Evolutionary conservation across 495 filamentous ascomycete genomes (phyloP).

Genomic region (Trichoderma reesei): DNA sequence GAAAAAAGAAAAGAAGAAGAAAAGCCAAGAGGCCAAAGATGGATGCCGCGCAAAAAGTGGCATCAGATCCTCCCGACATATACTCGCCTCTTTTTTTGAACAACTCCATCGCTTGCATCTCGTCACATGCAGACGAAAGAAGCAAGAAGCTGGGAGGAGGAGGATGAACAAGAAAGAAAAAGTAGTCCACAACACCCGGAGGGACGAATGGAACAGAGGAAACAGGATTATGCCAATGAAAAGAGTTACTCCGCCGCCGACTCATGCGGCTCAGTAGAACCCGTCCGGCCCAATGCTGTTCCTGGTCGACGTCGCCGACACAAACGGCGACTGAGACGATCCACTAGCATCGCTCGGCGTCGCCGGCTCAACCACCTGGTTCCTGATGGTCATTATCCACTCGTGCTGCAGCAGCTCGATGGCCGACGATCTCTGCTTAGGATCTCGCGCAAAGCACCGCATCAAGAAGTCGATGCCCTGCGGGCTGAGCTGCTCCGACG

Average conservation of each 20-base stretch:
- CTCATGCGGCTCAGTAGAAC: slow-evolving; percentile 5
- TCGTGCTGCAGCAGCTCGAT: slow-evolving; percentile 90
- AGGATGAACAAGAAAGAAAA: background rate
- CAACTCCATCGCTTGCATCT: background rate
- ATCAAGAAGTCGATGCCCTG: slow-evolving; percentile 80
- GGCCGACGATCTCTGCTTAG: slow-evolving; percentile 65
- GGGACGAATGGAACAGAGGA: background rate
- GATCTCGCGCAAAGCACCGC: slow-evolving; percentile 82
- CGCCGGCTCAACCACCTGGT: slow-evolving; percentile 43
- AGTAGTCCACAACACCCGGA: too few relatives aligned
- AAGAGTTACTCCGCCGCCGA: too few relatives aligned
- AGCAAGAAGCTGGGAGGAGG: background rate
- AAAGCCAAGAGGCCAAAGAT: background rate
- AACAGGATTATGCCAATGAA: too few relatives aligned
- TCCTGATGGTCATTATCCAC: slow-evolving; percentile 69
- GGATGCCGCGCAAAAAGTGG: background rate
- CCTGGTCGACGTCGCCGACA: slow-evolving; percentile 11
- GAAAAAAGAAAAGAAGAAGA: background rate
- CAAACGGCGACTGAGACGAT: slow-evolving; percentile 29
- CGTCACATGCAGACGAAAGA: background rate
- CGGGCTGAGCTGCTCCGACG: slow-evolving; percentile 71
- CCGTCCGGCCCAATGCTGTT: slow-evolving; percentile 2
- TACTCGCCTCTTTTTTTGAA: background rate
- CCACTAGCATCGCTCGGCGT: slow-evolving; percentile 40
- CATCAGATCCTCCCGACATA: background rate